Conservation (phyloP, 2,329 filamentous ascomycete genomes). For the Xylaria sp. region DNA sequence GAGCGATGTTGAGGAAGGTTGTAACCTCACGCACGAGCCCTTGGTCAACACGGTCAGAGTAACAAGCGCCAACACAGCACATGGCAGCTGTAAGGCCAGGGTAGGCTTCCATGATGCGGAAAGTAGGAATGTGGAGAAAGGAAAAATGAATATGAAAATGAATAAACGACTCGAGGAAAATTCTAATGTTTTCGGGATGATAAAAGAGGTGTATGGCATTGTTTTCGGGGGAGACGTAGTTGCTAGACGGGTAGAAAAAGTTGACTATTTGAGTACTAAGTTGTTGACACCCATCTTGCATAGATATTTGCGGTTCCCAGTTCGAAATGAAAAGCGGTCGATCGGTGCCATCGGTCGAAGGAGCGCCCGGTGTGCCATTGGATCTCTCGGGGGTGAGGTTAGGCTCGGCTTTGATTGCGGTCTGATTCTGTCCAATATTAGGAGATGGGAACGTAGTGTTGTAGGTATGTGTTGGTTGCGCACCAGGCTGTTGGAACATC, state of each 20-base stretch:
- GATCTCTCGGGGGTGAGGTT: conserved; percentile 63
- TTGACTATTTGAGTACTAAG: conserved; percentile 66
- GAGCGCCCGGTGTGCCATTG: conserved; percentile 58
- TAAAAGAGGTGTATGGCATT: conserved; percentile 69
- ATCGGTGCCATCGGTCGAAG: conserved; percentile 55
- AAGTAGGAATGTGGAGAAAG: conserved; percentile 76
- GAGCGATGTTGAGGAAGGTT: conserved; percentile 68
- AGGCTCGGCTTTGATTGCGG: conserved; percentile 75
- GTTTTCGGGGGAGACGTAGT: conserved; percentile 65
- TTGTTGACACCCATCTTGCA: conserved; percentile 63
- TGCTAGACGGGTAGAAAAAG: conserved; percentile 68
- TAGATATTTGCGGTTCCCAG: conserved; percentile 60
- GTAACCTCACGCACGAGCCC: conserved; percentile 74
- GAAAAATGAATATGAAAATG: conserved; percentile 81
- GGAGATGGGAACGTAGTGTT: conserved; percentile 68
- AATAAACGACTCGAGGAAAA: conserved; percentile 76
- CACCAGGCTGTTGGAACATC: conserved; percentile 77
- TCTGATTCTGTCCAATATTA: conserved; percentile 76
- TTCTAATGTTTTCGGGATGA: conserved; percentile 74
- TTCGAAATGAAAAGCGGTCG: conserved; percentile 59
- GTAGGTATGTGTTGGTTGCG: conserved; percentile 68
- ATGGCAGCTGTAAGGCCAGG: conserved; percentile 75
- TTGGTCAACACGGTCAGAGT: conserved; percentile 70
- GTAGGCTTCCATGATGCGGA: conserved; percentile 73
- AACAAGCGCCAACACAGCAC: conserved; percentile 79